Base-by-base conservation (phyloP, 2,329 filamentous ascomycete species). In the Elsinoe ampelina region DNA sequence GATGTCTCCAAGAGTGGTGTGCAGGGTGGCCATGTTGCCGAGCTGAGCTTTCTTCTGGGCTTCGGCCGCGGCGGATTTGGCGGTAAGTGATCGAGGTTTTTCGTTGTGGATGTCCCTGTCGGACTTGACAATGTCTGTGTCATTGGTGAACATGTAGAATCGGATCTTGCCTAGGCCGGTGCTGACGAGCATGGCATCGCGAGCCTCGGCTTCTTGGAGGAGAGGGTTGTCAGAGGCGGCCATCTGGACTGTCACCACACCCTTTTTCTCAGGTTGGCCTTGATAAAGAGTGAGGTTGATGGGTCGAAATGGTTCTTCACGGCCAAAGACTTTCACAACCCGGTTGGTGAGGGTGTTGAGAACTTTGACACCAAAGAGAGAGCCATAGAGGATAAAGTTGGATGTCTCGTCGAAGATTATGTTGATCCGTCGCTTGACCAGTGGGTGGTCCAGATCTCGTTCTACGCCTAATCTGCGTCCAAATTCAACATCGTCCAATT, bases 121-220 rank as follows among this genome's bases (percentile, higher is more conserved):
- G 6, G 87, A 86, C 70, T 92, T 95, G 63, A 84, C 86, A 54
- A 93, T 80, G 20, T 89, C 86, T 36, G 85, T 81, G 38, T 95
- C 87, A 70, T 96, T 95, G 35, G 89, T 95, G 72, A 96, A 98
- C 83, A 97, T 90, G 78, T 96, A 98, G 74, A 98, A 98, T 39
- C 95, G 86, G 26, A 87, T 82, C 72, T 95, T 97, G 61, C 85
- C 87, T 45, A 87, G 85, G 0, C 85, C 92, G 0, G 93, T 97
- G 8, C 82, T 80, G 43, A 95, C 80, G 6, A 98, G 77, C 67
- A 97, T 92, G 0, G 95, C 91, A 68, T 98, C 93, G 60, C 91
- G 81, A 17, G 84, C 82, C 71, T 96, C 92, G 1, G 93, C 89
- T 75, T 96, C 91, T 67, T 93, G 88, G 2, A 98, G 80, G 1